Base-by-base conservation (phyloP, 805 yeast genomes). In the Teunomyces cretensis region DNA sequence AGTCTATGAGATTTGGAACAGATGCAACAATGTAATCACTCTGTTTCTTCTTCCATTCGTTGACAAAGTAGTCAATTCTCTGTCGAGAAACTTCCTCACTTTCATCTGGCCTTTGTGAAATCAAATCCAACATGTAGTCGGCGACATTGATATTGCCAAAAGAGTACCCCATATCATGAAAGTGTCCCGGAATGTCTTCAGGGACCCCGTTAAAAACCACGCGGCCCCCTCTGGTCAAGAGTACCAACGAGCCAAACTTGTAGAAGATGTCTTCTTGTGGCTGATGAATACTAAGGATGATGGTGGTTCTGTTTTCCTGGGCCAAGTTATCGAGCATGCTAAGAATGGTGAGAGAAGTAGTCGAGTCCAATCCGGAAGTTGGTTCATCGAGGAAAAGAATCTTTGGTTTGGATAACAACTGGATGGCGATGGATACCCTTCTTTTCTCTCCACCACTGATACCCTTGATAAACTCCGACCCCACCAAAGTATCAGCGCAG, bases 91-190 rank as follows among this genome's bases (percentile, higher is more conserved):
- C 47, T 16, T 58, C 66, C 16, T 44, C 43, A 8, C 54, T 49
- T 40, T 70, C 75, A 14, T 56, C 58, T 6, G 55, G 37, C 2
- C 62, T 59, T 41, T 53, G 72, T 0, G 94, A 83, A 1, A 88
- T 76, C 28, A 50, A 40, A 31, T 60, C 65, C 41, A 60, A 49
- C 27, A 55, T 46, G 30, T 45, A 51, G 39, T 60, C 62, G 2
- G 63, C 60, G 12, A 53, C 42, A 37, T 53, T 58, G 13, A 41
- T 39, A 1, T 36, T 43, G 3, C 57, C 57, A 14, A 56, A 47
- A 15, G 45, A 27, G 36, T 47, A 47, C 5, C 55, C 54, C 15
- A 48, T 37, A 4, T 22, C 11, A 4, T 30, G 27, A 26, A 60
- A 52, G 43, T 60, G 51, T 2, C 12, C 8, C 27, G 46, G 45